Evolutionary conservation across 352 stramenopile genomes (phyloP).

Genomic region (Phytopythium helicoides): DNA sequence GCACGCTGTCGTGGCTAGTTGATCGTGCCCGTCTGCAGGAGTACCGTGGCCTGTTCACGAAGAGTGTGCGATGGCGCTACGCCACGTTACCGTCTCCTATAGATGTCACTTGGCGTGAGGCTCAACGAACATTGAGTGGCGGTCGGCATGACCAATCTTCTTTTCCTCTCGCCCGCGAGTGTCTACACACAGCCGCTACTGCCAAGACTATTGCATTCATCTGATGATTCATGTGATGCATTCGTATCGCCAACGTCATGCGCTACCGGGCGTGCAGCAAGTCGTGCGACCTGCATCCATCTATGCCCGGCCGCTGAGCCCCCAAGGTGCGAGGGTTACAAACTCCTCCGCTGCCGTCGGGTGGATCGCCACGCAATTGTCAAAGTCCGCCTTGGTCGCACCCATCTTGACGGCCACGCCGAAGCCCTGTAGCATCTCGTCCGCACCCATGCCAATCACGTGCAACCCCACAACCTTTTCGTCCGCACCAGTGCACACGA

Average conservation of each 20-base stretch:
- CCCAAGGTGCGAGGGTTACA: constrained; percentile 93
- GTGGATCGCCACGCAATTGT: constrained; percentile 95
- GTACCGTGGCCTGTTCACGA: constrained; percentile 39
- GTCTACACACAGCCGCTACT: too few species aligned
- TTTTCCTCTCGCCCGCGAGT: too few species aligned
- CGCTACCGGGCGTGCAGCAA: too few species aligned
- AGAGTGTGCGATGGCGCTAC: constrained; percentile 41
- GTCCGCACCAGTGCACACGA: constrained; percentile 85
- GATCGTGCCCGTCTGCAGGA: constrained; percentile 53
- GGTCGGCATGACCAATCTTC: too few species aligned
- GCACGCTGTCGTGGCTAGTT: constrained; percentile 14
- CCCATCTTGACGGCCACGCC: constrained; percentile 98
- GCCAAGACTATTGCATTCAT: too few species aligned
- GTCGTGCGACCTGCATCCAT: background rate
- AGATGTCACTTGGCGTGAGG: too few species aligned
- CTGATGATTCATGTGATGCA: too few species aligned
- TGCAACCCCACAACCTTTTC: constrained; percentile 97
- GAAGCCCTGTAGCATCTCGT: constrained; percentile 99
- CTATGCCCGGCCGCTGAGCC: constrained; percentile 33
- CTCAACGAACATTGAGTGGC: too few species aligned
- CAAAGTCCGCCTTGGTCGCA: constrained; percentile 97
- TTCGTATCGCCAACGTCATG: too few species aligned
- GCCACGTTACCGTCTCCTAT: too few species aligned
- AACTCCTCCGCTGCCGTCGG: constrained; percentile 96
- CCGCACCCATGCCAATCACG: constrained; percentile 92